A percentile compares a stretch with the other conserved stretches of the same genome.
phyloP scores from a whole-genome alignment of 2,329 filamentous ascomycete species.

The Rutstroemia sydowiana region DNA sequence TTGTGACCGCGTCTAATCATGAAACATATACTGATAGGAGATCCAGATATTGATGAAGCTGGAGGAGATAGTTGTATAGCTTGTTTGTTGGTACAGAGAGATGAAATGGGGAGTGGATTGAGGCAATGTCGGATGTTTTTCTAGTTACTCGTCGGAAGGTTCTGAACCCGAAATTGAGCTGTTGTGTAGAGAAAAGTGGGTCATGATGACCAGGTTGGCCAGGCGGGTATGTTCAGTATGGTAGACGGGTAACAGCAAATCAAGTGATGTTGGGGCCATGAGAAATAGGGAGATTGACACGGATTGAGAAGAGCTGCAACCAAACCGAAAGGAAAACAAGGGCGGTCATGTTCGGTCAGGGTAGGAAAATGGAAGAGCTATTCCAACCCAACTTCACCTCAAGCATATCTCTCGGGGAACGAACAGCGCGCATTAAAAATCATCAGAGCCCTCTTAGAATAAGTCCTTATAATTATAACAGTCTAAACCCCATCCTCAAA shows the following conservation, averaged over 20 bases:
- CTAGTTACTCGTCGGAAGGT: too few species aligned
- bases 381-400: neutral
- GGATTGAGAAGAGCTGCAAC: constrained; percentile 9
- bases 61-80: constrained; percentile 2
- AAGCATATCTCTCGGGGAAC: neutral
- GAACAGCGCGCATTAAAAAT: neutral
- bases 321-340: neutral
- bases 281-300: neutral
- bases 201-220: too few species aligned
- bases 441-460: neutral
- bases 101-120: too few species aligned
- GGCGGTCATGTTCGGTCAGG: neutral
- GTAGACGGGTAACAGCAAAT: too few species aligned
- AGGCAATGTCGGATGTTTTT: too few species aligned
- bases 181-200: too few species aligned
- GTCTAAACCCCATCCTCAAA: neutral
- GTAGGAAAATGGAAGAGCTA: neutral
- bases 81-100: too few species aligned
- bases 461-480: neutral
- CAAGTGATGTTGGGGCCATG: too few species aligned
- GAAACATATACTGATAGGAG: neutral
- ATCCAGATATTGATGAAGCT: constrained; percentile 5
- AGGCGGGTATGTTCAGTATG: too few species aligned
- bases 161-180: too few species aligned
- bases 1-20: neutral